Evolutionary conservation across 495 filamentous ascomycete species (phyloP).

Genomic region (Aspergillus incahuasiensis): DNA sequence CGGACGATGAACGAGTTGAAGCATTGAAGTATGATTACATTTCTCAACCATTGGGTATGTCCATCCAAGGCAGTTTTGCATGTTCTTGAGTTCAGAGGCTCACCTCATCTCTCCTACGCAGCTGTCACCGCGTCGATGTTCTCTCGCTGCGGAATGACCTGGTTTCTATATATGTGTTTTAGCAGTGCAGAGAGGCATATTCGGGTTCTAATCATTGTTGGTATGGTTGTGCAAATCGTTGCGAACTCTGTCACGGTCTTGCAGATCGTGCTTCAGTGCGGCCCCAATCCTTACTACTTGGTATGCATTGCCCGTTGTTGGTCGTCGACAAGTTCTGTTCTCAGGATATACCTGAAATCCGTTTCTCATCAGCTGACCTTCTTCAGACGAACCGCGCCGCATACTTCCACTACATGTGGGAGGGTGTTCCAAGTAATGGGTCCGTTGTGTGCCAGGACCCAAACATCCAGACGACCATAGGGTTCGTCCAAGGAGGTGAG

Average conservation of each 20-base stretch:
- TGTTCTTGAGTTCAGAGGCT: too few relatives aligned
- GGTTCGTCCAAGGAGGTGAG: too few relatives aligned
- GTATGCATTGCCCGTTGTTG: too few relatives aligned
- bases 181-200: conserved; percentile 28
- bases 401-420: conserved; percentile 43
- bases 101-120: conserved; percentile 20
- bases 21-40: too few relatives aligned
- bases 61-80: too few relatives aligned
- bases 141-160: conserved; percentile 38
- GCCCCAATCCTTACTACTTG: conserved; percentile 30
- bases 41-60: too few relatives aligned
- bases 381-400: conserved; percentile 24
- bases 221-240: conserved; percentile 30
- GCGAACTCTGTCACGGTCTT: conserved; percentile 31
- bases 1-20: conserved; percentile 9
- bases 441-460: conserved; percentile 33
- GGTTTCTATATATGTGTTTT: conserved; percentile 36
- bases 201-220: conserved; percentile 25
- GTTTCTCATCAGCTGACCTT: too few relatives aligned
- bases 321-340: too few relatives aligned
- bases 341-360: too few relatives aligned
- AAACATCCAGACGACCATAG: too few relatives aligned
- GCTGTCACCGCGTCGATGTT: conserved; percentile 46
- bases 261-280: conserved; percentile 37
- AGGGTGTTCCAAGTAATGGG: conserved; percentile 29